Conservation (phyloP, 768 basidiomycete species). For the Mycena polygramma region DNA sequence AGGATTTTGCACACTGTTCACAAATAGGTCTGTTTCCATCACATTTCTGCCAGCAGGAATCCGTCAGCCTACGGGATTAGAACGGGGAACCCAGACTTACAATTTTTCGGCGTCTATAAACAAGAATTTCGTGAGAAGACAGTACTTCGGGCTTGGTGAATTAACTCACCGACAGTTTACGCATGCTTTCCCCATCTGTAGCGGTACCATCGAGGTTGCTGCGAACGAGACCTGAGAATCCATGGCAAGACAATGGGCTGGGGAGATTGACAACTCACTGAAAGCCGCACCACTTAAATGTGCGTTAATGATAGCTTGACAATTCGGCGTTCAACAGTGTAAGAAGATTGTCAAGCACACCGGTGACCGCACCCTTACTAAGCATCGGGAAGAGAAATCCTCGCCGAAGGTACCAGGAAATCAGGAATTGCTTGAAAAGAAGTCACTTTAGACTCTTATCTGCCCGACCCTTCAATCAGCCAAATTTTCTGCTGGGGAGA, state of each 20-base stretch:
- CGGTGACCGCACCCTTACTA: neutral
- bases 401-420: neutral
- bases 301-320: neutral
- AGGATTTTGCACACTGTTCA: constrained; percentile 26
- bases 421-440: too few species aligned
- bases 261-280: neutral
- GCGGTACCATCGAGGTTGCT: neutral
- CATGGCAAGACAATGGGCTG: neutral
- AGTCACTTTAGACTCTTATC: neutral
- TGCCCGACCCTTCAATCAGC: too few species aligned
- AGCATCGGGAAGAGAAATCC: neutral
- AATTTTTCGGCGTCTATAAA: constrained; percentile 27
- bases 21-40: constrained; percentile 14
- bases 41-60: constrained; percentile 7
- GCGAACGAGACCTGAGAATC: neutral
- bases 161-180: constrained; percentile 28
- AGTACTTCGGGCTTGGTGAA: neutral
- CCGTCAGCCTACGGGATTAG: neutral
- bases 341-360: constrained; percentile 1
- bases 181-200: constrained; percentile 32
- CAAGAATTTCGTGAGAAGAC: neutral
- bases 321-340: neutral
- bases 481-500: neutral
- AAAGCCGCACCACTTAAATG: constrained; percentile 4
- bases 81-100: constrained; percentile 8